phyloP scores from a whole-genome alignment of 192 early-diverging fungal species.

The Podila minutissima region DNA sequence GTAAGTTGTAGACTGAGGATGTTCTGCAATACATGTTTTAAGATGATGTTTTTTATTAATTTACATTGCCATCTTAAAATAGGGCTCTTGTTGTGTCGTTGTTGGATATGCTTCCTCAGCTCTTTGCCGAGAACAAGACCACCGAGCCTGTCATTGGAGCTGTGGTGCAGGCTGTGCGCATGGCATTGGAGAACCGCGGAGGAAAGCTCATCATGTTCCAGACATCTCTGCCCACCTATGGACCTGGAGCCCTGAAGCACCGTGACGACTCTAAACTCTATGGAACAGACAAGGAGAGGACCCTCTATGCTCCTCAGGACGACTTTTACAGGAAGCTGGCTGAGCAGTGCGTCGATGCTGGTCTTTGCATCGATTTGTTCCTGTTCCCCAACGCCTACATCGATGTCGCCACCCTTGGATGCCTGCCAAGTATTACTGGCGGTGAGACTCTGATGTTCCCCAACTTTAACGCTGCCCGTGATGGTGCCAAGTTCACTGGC shows the following conservation, averaged over 20 bases:
- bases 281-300: conserved; percentile 91
- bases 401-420: conserved; percentile 89
- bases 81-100: conserved; percentile 74
- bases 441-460: conserved; percentile 87
- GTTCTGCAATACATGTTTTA: conserved; percentile 1
- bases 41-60: neutral
- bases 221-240: conserved; percentile 84
- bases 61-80: neutral
- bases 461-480: conserved; percentile 79
- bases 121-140: conserved; percentile 84
- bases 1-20: conserved; percentile 33
- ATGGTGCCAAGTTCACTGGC: conserved; percentile 76
- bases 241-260: conserved; percentile 87
- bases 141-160: conserved; percentile 85
- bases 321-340: conserved; percentile 87
- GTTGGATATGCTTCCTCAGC: conserved; percentile 80
- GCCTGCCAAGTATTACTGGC: conserved; percentile 85
- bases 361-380: conserved; percentile 90
- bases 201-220: conserved; percentile 94
- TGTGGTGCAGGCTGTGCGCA: conserved; percentile 76
- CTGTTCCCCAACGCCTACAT: conserved; percentile 90
- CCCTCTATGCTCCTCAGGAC: conserved; percentile 88
- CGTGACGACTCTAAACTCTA: conserved; percentile 92
- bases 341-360: conserved; percentile 80
- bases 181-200: conserved; percentile 80